A percentile compares a stretch with the other conserved stretches of the same genome.
Evolutionary conservation across 225 moss, liverwort and hornwort genomes (phyloP).

Genomic region (Pleurozium schreberi): DNA sequence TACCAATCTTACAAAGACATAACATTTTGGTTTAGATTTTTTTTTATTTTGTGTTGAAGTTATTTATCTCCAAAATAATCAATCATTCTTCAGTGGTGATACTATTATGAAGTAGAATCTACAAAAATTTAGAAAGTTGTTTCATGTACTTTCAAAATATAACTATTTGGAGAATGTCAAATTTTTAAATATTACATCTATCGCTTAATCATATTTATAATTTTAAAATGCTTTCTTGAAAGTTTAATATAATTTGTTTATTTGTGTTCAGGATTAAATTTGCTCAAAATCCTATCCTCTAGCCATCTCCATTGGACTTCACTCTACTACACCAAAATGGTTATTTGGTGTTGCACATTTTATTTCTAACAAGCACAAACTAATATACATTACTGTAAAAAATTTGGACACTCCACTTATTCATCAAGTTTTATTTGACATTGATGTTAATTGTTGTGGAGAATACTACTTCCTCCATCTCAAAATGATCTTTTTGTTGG

Average conservation of each 20-base stretch:
- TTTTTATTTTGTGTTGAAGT: too few species aligned
- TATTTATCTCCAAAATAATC: background rate
- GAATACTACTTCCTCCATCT: background rate
- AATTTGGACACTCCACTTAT: background rate
- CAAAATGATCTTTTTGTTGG: too few species aligned
- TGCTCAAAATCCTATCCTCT: background rate
- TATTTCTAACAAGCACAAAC: background rate
- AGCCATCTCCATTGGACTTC: background rate
- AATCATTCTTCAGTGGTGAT: background rate
- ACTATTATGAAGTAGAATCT: background rate
- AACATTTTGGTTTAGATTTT: too few species aligned
- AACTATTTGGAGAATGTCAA: background rate
- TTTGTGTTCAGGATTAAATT: background rate
- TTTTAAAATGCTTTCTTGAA: background rate
- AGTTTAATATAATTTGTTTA: background rate
- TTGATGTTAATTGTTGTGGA: background rate
- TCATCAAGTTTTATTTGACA: background rate
- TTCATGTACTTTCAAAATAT: background rate
- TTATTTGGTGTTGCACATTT: background rate
- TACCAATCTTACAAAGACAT: background rate
- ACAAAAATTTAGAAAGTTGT: background rate
- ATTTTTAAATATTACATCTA: background rate
- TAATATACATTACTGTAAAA: fast-evolving
- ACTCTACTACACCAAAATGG: background rate
- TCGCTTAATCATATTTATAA: background rate